Evolutionary conservation across 495 filamentous ascomycete species (phyloP).

Genomic region (Tuber microsphaerosporum): DNA sequence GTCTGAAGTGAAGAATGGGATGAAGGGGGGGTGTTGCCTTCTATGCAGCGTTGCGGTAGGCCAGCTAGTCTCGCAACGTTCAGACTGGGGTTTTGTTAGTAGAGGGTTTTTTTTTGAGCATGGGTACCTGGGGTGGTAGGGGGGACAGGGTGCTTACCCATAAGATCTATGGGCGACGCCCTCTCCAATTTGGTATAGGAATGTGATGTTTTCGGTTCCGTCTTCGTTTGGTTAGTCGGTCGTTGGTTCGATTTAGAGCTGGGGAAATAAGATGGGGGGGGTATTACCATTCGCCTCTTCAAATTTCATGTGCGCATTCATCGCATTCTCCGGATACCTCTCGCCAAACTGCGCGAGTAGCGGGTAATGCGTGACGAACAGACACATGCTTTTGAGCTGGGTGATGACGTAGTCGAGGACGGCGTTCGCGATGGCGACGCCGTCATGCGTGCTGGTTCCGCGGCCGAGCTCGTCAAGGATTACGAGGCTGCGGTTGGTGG

Average conservation of each 20-base stretch:
- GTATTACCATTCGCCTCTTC: slow-evolving; percentile 22
- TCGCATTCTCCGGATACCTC: slow-evolving; percentile 48
- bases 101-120: background rate
- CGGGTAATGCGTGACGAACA: slow-evolving; percentile 98
- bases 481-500: slow-evolving; percentile 70
- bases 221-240: slow-evolving; percentile 24
- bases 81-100: slow-evolving; percentile 43
- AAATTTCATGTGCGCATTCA: slow-evolving; percentile 49
- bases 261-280: background rate
- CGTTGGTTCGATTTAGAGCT: slow-evolving; percentile 19
- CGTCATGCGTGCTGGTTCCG: slow-evolving; percentile 89
- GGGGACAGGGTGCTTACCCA: slow-evolving; percentile 46
- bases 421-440: slow-evolving; percentile 89
- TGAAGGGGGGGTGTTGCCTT: slow-evolving; percentile 39
- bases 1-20: background rate
- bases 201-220: slow-evolving; percentile 57
- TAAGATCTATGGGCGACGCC: slow-evolving; percentile 91
- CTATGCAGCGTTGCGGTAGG: slow-evolving; percentile 65
- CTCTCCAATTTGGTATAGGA: slow-evolving; percentile 73
- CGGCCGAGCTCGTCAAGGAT: slow-evolving; percentile 94
- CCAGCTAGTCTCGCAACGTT: slow-evolving; percentile 87
- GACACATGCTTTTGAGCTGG: slow-evolving; percentile 63
- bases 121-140: background rate
- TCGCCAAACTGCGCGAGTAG: slow-evolving; percentile 64
- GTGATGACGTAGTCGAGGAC: slow-evolving; percentile 79